These are phyloP conservation scores for Pleurostoma richardsiae DNA, from an alignment of 2,329 filamentous ascomycete species.

Conservation along the genomic window DNA sequence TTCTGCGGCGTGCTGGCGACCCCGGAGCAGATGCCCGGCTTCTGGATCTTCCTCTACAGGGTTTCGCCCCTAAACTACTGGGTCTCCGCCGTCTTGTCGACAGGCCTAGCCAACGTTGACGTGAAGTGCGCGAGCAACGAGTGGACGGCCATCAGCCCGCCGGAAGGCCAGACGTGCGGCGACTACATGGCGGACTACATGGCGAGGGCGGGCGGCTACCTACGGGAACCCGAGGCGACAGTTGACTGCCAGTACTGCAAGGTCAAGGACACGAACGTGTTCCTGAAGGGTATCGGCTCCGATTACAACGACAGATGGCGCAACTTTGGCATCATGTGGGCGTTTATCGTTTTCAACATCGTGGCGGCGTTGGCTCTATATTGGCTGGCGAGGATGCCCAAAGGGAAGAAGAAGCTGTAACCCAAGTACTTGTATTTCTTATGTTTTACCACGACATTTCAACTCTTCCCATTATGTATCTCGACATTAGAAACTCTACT, in stretches of 20 bases:
- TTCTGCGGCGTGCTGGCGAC: constrained; percentile 72
- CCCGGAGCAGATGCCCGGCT: constrained; percentile 58
- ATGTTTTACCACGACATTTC: not conserved
- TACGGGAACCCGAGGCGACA: constrained; percentile 43
- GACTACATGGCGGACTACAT: constrained; percentile 54
- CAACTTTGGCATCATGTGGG: constrained; percentile 59
- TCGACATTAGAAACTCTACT: too few relatives aligned
- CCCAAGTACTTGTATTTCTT: not conserved
- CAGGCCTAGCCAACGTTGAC: constrained; percentile 60
- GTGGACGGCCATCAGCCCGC: constrained; percentile 60
- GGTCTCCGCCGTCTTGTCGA: constrained; percentile 65
- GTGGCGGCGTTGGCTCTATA: constrained; percentile 42
- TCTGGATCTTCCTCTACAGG: constrained; percentile 84
- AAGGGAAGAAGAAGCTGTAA: constrained; percentile 2
- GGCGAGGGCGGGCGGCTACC: constrained; percentile 40
- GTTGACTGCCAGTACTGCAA: constrained; percentile 51
- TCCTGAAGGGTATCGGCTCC: constrained; percentile 41
- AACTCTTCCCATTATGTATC: not conserved
- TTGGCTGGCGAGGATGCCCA: constrained; percentile 29
- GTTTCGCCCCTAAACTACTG: constrained; percentile 80
- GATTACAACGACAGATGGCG: constrained; percentile 59
- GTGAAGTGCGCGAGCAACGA: constrained; percentile 69
- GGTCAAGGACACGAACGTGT: constrained; percentile 45
- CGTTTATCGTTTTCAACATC: constrained; percentile 48
- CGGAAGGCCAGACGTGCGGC: constrained; percentile 50